These are phyloP conservation scores for Alternaria angustiovoidea DNA, from an alignment of 2,329 filamentous ascomycete species.

Conservation along the genomic window DNA sequence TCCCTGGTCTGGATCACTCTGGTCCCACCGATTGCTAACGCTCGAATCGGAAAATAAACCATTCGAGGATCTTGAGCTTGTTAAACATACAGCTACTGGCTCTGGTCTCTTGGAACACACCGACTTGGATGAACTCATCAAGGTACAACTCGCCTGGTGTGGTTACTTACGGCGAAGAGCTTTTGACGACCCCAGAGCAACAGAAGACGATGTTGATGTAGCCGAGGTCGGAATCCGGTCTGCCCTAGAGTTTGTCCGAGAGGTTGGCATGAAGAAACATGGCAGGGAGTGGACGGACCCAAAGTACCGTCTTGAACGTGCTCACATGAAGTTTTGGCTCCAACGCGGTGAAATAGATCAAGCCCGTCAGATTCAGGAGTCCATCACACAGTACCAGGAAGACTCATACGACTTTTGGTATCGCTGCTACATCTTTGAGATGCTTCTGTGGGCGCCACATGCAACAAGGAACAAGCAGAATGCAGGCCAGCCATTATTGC, in stretches of 20 bases:
- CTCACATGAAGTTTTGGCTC: constrained; percentile 89
- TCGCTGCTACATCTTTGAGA: constrained; percentile 90
- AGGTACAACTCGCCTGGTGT: constrained; percentile 94
- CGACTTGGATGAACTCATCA: constrained; percentile 86
- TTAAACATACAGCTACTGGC: constrained; percentile 91
- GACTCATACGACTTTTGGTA: constrained; percentile 94
- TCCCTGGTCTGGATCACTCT: constrained; percentile 89
- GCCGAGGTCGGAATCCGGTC: constrained; percentile 89
- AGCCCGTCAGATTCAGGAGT: constrained; percentile 80
- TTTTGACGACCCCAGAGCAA: constrained; percentile 73
- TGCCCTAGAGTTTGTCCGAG: constrained; percentile 83
- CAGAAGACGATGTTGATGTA: constrained; percentile 80
- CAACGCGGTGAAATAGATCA: constrained; percentile 80
- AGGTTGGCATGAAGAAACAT: constrained; percentile 79
- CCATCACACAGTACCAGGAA: constrained; percentile 72
- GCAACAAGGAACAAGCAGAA: constrained; percentile 60
- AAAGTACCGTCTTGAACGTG: constrained; percentile 85
- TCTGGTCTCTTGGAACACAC: constrained; percentile 84
- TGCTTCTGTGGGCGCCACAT: constrained; percentile 72
- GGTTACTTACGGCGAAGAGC: constrained; percentile 88
- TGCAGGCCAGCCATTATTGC: constrained; percentile 58
- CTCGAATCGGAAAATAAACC: constrained; percentile 79
- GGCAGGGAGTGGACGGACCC: constrained; percentile 82
- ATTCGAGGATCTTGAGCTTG: constrained; percentile 82
- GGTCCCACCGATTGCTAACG: constrained; percentile 86